Evolutionary conservation across 129 eudicot species (phyloP), one percentile per base, ranked within the genome.

Genomic region (Sambucus nigra): DNA sequence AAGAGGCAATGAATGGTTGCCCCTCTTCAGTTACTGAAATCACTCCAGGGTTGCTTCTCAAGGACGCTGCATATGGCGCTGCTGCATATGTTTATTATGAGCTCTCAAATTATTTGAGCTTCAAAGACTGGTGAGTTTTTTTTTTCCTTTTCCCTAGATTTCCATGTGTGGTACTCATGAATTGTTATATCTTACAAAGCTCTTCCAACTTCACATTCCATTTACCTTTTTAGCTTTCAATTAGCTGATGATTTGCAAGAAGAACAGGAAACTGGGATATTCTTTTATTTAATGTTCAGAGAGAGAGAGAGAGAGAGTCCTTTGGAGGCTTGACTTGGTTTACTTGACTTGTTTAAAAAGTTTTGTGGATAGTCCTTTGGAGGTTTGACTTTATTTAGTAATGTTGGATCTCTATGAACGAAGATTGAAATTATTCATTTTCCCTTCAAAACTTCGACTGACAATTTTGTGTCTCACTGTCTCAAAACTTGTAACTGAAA

Each of bases 11-110:
- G 99, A 77, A 48, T 53, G 84, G 82, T 14, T 91, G 94, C 24
- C 91, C 99, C 60, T 70, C 88, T 69, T 76, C 99, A 57, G 82
- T 86, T 28, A 80, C 77, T 63, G 99, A 91, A 41, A 86, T 91
- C 38, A 86, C 87, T 57, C 76, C 83, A 29, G 87, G 79, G 38
- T 65, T 91, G 69, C 99, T 91, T 70, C 71, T 91, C 56, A 91
- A 92, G 65, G 99, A 92, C 57, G 99, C 99, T 74, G 99, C 94
- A 50, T 92, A 92, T 70, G 87, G 91, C 66, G 96, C 99, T 61
- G 96, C 99, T 65, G 99, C 99, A 52, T 92, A 86, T 51, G 86
- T 92, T 29, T 86, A 86, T 64, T 92, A 92, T 70, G 96, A 86
- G 54, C 94, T 92, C 33, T 92, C 99, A 40, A 86, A 92, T 79